Conservation (phyloP, 176 grass and related monocot species). For the Oryza brachyantha region DNA sequence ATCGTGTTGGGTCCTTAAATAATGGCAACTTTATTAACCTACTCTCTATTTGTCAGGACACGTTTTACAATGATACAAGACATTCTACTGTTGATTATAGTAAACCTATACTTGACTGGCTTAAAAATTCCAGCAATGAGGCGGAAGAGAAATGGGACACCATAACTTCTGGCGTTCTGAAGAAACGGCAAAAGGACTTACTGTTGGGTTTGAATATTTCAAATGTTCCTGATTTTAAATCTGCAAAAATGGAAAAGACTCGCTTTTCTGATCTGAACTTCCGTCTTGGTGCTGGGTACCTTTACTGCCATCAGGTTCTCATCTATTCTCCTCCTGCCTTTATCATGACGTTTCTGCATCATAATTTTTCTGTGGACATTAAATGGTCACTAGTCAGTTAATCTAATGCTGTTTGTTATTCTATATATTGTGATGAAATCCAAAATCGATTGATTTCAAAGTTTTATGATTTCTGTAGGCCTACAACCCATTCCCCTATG, state of each 20-base stretch:
- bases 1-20: not conserved
- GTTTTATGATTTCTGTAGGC: not conserved
- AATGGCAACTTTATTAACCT: not conserved
- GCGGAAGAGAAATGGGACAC: conserved; percentile 81
- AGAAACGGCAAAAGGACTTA: conserved; percentile 79
- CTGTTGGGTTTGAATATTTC: conserved; percentile 60
- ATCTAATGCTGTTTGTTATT: not conserved
- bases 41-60: conserved; percentile 60
- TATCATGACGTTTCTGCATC: not conserved
- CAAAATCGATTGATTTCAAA: not conserved
- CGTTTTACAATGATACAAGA: conserved; percentile 79
- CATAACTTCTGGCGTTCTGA: conserved; percentile 62
- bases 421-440: not conserved
- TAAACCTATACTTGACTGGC: conserved; percentile 83
- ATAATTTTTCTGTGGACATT: not conserved
- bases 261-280: conserved; percentile 71
- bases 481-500: not conserved
- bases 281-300: conserved; percentile 72
- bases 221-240: conserved; percentile 66
- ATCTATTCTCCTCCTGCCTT: conserved; percentile 25
- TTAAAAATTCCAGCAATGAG: conserved; percentile 65
- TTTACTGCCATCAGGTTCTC: conserved; percentile 85
- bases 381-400: not conserved
- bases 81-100: conserved; percentile 77
- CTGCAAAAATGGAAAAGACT: conserved; percentile 64